Evolutionary conservation across 1,139 yeast species (phyloP), one percentile per base, ranked within the genome.

Genomic region (Scheffersomyces quercinus): DNA sequence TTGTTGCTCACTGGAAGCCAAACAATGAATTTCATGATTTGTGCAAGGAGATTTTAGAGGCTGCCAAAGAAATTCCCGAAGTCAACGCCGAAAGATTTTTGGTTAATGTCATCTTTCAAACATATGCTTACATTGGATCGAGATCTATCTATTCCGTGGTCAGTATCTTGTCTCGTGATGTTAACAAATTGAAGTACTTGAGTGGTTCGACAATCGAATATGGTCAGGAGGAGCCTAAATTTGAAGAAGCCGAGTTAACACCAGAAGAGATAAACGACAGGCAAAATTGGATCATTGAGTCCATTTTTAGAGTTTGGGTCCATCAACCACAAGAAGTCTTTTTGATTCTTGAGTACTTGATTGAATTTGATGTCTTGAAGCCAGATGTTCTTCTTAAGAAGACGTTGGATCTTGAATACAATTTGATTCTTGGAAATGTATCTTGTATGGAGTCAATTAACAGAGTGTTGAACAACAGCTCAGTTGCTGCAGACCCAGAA

Each of bases 61-160:
- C 63, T 4, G 48, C 55, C 36, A 55, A 56, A 3, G 51, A 49
- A 36, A 15, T 48, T 44, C 39, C 55, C 38, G 38, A 51, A 65
- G 78, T 70, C 16, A 57, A 69, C 44, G 57, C 59, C 49, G 79
- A 52, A 69, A 76, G 52, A 64, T 76, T 83, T 47, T 61, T 82
- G 35, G 71, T 85, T 35, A 80, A 85, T 31, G 67, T 88, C 26
- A 65, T 90, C 20, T 75, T 85, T 52, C 91, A 88, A 57, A 75
- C 87, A 0, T 75, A 89, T 44, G 87, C 95, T 38, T 85, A 83
- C 56, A 83, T 90, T 48, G 97, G 98, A 24, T 85, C 89, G 38
- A 79, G 98, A 59, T 90, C 98, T 0, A 77, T 91, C 38, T 88
- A 96, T 20, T 96, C 95, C 45, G 90, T 90, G 35, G 84, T 83